A percentile compares a stretch with the other conserved stretches of the same genome.
Evolutionary conservation across 257 asterid genomes (phyloP).

Genomic region (Parsonsia alboflavescens): DNA sequence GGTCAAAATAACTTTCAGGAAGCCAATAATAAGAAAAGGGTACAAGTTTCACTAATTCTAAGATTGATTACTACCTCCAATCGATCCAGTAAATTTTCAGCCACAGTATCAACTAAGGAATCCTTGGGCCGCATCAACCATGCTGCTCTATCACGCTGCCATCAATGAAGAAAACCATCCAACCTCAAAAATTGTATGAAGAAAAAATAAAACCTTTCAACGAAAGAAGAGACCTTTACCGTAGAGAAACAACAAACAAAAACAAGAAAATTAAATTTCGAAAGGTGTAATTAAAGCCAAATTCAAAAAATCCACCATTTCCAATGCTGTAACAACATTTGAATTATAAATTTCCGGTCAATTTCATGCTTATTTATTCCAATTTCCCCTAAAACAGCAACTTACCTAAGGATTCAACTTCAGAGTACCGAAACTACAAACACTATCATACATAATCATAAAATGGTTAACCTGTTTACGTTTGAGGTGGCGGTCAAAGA

Average conservation of each 20-base stretch:
- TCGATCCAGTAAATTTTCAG: conserved; percentile 83
- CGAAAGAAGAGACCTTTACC: neutral
- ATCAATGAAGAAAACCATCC: conserved; percentile 1
- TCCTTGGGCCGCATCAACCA: conserved; percentile 78
- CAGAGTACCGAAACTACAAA: neutral
- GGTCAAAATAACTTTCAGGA: neutral
- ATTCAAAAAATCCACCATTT: neutral
- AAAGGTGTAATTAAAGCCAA: neutral
- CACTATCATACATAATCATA: neutral
- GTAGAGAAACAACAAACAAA: neutral
- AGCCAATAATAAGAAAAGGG: neutral
- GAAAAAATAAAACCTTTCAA: neutral
- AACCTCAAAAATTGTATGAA: neutral
- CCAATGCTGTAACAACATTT: neutral
- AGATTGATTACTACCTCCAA: conserved; percentile 49
- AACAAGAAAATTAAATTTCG: neutral
- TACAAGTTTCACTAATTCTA: neutral
- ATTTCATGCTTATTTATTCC: neutral
- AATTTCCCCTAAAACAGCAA: neutral
- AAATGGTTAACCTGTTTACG: conserved; percentile 56
- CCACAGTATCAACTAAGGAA: conserved; percentile 73
- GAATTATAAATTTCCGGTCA: neutral
- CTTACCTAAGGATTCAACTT: conserved; percentile 5
- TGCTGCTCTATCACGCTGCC: conserved; percentile 93
- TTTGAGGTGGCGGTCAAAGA: conserved; percentile 89